Evolutionary conservation across 768 basidiomycete species (phyloP).

Genomic region (Boletus sp.): DNA sequence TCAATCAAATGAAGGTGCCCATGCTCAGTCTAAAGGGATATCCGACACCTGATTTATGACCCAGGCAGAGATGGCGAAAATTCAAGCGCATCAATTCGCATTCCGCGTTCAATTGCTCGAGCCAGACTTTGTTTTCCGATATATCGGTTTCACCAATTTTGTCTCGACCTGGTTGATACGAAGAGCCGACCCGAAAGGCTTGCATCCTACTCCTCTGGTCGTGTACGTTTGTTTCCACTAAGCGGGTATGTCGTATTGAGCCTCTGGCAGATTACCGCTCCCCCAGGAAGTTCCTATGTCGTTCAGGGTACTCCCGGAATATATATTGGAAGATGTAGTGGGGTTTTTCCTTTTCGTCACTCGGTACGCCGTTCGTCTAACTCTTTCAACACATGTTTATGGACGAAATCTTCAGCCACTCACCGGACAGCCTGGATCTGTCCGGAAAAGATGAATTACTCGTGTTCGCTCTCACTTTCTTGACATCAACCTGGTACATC

Average conservation of each 20-base stretch:
- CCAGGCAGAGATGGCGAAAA: slow-evolving; percentile 65
- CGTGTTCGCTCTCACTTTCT: slow-evolving; percentile 84
- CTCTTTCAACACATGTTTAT: neutral
- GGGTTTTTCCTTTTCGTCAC: slow-evolving; percentile 85
- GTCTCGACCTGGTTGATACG: slow-evolving; percentile 93
- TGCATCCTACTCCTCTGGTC: slow-evolving; percentile 66
- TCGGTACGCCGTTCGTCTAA: slow-evolving; percentile 47
- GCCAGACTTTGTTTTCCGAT: slow-evolving; percentile 76
- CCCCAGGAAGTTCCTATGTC: slow-evolving; percentile 79
- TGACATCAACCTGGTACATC: slow-evolving; percentile 95
- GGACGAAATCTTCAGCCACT: slow-evolving; percentile 38
- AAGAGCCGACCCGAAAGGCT: slow-evolving; percentile 75
- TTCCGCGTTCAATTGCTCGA: slow-evolving; percentile 86
- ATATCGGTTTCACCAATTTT: slow-evolving; percentile 83
- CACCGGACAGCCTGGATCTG: slow-evolving; percentile 78
- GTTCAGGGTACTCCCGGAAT: slow-evolving; percentile 90
- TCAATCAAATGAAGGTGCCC: slow-evolving; percentile 73
- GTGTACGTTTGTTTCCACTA: slow-evolving; percentile 46
- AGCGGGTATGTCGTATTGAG: slow-evolving; percentile 1
- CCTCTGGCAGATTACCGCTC: slow-evolving; percentile 66
- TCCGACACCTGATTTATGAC: neutral
- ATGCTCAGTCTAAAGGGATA: neutral
- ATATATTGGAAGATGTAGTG: slow-evolving; percentile 89
- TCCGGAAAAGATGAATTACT: slow-evolving; percentile 85
- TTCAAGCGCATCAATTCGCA: slow-evolving; percentile 70